A percentile compares a stretch with the other conserved stretches of the same genome.
Conservation (phyloP, 2,329 filamentous ascomycete genomes). For the Colletotrichum cereale region DNA sequence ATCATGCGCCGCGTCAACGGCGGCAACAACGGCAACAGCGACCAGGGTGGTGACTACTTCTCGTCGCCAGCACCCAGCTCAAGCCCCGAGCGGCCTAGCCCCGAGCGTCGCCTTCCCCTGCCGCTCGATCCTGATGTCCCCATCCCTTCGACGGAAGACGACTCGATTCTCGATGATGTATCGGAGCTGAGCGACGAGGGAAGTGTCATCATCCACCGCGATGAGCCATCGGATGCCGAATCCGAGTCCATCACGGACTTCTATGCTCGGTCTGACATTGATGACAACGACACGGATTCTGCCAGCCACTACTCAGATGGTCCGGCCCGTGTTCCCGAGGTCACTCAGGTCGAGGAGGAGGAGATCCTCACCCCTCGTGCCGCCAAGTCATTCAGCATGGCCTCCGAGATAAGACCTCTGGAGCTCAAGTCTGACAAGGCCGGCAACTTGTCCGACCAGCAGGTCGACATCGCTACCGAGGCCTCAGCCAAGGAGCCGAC, state of each 20-base stretch:
- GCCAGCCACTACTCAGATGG: conserved; percentile 69
- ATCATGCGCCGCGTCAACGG: conserved; percentile 90
- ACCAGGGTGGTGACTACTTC: conserved; percentile 72
- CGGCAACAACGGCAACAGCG: conserved; percentile 59
- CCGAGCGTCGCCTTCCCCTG: conserved; percentile 60
- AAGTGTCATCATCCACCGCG: conserved; percentile 76
- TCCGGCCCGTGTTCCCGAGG: conserved; percentile 34
- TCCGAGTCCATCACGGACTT: conserved; percentile 77
- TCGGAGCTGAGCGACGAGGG: conserved; percentile 57
- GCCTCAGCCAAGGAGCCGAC: conserved; percentile 18
- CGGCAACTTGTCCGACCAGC: conserved; percentile 42
- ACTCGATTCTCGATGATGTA: conserved; percentile 64
- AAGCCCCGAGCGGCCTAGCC: conserved; percentile 64
- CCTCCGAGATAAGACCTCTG: conserved; percentile 34
- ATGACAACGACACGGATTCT: conserved; percentile 62
- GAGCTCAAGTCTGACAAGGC: conserved; percentile 38
- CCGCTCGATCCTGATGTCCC: conserved; percentile 88
- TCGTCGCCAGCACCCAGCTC: conserved; percentile 72
- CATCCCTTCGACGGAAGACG: conserved; percentile 90
- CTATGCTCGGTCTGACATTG: conserved; percentile 67
- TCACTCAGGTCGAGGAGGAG: conserved; percentile 59
- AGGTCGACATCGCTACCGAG: conserved; percentile 42
- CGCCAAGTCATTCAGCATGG: conserved; percentile 41
- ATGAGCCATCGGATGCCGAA: conserved; percentile 73
- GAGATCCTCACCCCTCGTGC: conserved; percentile 65